phyloP scores from a whole-genome alignment of 345 rosid genomes.

The Balakata baccata region DNA sequence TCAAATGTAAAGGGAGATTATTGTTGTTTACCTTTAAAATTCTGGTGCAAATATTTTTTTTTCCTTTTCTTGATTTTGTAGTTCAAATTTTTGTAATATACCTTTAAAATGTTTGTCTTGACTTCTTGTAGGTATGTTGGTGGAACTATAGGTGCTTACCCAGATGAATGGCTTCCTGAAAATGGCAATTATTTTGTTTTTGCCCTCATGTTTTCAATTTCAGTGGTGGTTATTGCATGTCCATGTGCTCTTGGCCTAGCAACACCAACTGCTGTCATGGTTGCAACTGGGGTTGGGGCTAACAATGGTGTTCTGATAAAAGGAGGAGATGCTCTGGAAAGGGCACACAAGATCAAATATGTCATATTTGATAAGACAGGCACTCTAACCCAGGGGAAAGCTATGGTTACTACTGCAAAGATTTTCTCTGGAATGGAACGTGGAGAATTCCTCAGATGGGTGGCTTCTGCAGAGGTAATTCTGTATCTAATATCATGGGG shows the following conservation, averaged over 20 bases:
- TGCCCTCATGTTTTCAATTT: slow-evolving; percentile 94
- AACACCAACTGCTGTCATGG: slow-evolving; percentile 99
- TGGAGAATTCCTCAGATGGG: slow-evolving; percentile 85
- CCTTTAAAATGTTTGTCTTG: slow-evolving; percentile 5
- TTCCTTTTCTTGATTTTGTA: no score
- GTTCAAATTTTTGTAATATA: background rate
- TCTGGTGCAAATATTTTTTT: no score
- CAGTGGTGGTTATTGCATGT: slow-evolving; percentile 97
- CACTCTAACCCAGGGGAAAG: slow-evolving; percentile 94
- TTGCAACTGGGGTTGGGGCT: slow-evolving; percentile 99
- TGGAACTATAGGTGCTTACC: slow-evolving; percentile 83
- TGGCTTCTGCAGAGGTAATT: slow-evolving; percentile 97
- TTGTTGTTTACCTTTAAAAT: background rate
- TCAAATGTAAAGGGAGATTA: background rate
- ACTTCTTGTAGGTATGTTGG: slow-evolving; percentile 60
- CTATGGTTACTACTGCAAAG: slow-evolving; percentile 78
- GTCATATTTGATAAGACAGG: slow-evolving; percentile 98
- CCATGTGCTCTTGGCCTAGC: slow-evolving; percentile 99
- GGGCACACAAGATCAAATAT: slow-evolving; percentile 88
- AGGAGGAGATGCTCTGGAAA: slow-evolving; percentile 98
- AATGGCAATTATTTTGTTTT: slow-evolving; percentile 86
- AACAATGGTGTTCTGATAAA: slow-evolving; percentile 94
- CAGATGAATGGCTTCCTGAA: slow-evolving; percentile 82
- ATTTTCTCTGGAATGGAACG: slow-evolving; percentile 78
- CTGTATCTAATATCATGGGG: background rate